These are phyloP conservation scores for Lodderomyces oxycetoniae DNA, from an alignment of 1,139 yeast species.

Conservation along the genomic window DNA sequence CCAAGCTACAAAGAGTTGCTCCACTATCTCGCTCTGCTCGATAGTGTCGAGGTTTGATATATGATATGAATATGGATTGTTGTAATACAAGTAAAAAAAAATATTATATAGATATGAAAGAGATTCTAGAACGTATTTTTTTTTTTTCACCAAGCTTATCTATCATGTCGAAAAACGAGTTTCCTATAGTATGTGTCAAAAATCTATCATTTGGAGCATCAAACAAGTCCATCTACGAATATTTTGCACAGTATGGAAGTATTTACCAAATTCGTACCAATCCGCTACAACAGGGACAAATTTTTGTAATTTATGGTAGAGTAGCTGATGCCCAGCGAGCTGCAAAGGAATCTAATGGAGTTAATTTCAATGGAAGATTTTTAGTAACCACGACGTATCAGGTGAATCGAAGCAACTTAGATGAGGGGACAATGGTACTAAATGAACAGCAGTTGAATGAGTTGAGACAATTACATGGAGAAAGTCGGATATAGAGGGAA, in stretches of 20 bases:
- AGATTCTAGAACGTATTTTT: neutral
- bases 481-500: too few species aligned
- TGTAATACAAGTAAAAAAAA: too few species aligned
- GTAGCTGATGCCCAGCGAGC: constrained; percentile 47
- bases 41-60: too few species aligned
- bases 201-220: constrained; percentile 55
- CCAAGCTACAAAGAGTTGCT: too few species aligned
- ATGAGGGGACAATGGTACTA: constrained; percentile 13
- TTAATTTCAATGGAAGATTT: constrained; percentile 57
- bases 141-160: neutral
- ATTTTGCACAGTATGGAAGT: constrained; percentile 56
- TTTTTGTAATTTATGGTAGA: constrained; percentile 53
- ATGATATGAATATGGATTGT: too few species aligned
- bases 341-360: constrained; percentile 52
- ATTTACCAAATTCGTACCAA: constrained; percentile 49
- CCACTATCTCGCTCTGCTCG: too few species aligned
- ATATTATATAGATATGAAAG: too few species aligned
- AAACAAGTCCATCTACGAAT: constrained; percentile 44
- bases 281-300: constrained; percentile 41
- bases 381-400: constrained; percentile 47
- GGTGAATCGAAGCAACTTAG: constrained; percentile 33
- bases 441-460: constrained; percentile 10
- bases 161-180: neutral
- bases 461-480: constrained; percentile 7
- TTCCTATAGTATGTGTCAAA: constrained; percentile 53